A percentile compares a stretch with the other conserved stretches of the same genome.
These are phyloP conservation scores for Fistulifera solaris DNA, from an alignment of 108 stramenopile genomes.

Conservation along the genomic window DNA sequence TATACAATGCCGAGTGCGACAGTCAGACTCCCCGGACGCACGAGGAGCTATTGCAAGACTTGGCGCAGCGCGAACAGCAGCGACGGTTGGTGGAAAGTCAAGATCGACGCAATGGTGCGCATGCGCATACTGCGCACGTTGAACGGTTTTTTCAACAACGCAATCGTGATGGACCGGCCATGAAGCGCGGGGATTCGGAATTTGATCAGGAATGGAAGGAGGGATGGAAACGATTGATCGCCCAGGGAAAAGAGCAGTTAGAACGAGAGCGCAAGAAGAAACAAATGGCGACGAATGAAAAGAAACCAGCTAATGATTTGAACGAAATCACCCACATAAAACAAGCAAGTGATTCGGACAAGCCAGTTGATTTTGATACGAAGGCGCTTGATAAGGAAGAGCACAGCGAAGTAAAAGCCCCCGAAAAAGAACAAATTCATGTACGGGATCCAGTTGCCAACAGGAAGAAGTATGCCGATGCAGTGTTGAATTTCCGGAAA, in stretches of 20 bases:
- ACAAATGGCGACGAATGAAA: too few relatives aligned
- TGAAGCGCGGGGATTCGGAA: constrained; percentile 10
- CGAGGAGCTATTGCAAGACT: constrained; percentile 25
- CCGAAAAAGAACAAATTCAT: too few relatives aligned
- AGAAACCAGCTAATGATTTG: too few relatives aligned
- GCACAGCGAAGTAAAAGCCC: too few relatives aligned
- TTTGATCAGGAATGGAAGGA: constrained; percentile 10
- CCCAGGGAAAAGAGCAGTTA: neutral
- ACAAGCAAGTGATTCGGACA: too few relatives aligned
- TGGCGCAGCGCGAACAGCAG: constrained; percentile 24
- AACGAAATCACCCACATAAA: too few relatives aligned
- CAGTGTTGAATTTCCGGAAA: too few relatives aligned
- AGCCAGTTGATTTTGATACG: too few relatives aligned
- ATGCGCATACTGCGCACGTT: neutral
- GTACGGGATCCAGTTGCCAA: too few relatives aligned
- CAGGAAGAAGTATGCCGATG: too few relatives aligned
- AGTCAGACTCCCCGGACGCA: constrained; percentile 29
- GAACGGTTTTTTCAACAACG: constrained; percentile 3
- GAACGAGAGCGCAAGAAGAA: too few relatives aligned
- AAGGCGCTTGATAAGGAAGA: too few relatives aligned
- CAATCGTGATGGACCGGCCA: neutral
- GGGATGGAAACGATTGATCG: constrained; percentile 7
- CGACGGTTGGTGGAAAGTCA: constrained; percentile 9
- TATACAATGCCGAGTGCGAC: constrained; percentile 55
- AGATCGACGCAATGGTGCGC: neutral